Evolutionary conservation across 345 rosid genomes (phyloP).

Genomic region (Gossypium ekmanianum): DNA sequence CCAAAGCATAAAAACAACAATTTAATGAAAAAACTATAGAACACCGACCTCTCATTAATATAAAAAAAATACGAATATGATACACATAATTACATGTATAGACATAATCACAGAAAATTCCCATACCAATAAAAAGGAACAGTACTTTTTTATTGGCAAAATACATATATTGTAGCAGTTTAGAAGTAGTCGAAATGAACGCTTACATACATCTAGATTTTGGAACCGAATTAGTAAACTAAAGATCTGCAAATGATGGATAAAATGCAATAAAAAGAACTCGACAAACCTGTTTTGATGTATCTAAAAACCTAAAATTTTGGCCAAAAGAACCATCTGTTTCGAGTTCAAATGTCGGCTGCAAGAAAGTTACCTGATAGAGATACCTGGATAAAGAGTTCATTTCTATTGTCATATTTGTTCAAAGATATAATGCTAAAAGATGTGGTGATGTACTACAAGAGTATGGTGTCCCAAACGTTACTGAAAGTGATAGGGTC

Average conservation of each 20-base stretch:
- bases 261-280: constrained; percentile 1
- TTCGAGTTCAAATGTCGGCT: constrained; percentile 58
- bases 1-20: too few relatives aligned
- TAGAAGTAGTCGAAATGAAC: not conserved
- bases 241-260: not conserved
- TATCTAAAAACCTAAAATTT: not conserved
- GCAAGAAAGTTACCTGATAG: constrained; percentile 70
- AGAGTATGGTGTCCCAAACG: not conserved
- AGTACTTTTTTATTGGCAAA: not conserved
- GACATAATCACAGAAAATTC: not conserved
- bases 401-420: not conserved
- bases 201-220: not conserved
- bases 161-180: not conserved
- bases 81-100: too few relatives aligned
- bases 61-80: too few relatives aligned
- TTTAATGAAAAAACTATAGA: too few relatives aligned
- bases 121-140: not conserved
- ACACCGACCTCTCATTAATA: too few relatives aligned
- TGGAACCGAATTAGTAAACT: not conserved
- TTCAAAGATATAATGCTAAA: not conserved
- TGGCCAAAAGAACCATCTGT: not conserved
- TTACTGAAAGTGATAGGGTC: too few relatives aligned
- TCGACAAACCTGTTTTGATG: not conserved
- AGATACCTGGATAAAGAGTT: constrained; percentile 52
- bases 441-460: not conserved